phyloP scores from a whole-genome alignment of 345 rosid genomes.

The Toxicodendron radicans region DNA sequence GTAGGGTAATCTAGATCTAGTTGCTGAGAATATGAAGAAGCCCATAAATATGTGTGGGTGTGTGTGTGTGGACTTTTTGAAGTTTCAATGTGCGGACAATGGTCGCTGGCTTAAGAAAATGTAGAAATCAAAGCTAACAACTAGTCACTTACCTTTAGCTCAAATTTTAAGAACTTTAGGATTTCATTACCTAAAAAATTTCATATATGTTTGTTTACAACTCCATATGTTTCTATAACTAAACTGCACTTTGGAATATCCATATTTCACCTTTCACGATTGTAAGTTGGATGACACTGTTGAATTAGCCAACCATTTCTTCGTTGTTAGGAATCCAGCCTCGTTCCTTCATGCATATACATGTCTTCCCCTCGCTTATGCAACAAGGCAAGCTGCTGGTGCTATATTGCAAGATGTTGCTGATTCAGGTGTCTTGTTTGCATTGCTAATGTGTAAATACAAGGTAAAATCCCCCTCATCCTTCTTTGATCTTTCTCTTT shows the following conservation, averaged over 20 bases:
- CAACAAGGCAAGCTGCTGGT: constrained; percentile 81
- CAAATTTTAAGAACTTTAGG: no score
- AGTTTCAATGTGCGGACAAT: no score
- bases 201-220: background rate
- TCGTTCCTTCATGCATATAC: constrained; percentile 96
- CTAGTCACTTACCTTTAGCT: no score
- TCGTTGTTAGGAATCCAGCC: constrained; percentile 73
- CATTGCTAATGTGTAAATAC: constrained; percentile 81
- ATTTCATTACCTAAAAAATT: no score
- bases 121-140: no score
- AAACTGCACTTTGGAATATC: background rate
- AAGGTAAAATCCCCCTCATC: constrained; percentile 43
- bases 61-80: no score
- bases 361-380: constrained; percentile 87
- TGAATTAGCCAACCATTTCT: constrained; percentile 5
- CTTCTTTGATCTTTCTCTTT: background rate
- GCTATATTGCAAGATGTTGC: constrained; percentile 90
- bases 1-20: background rate
- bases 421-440: constrained; percentile 85
- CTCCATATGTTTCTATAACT: background rate
- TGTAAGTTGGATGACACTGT: constrained; percentile 11
- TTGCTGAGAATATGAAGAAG: background rate
- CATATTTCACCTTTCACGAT: background rate
- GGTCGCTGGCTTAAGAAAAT: no score
- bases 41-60: no score